Base-by-base conservation (phyloP, 2,329 filamentous ascomycete species). In the Alternaria consortialis region DNA sequence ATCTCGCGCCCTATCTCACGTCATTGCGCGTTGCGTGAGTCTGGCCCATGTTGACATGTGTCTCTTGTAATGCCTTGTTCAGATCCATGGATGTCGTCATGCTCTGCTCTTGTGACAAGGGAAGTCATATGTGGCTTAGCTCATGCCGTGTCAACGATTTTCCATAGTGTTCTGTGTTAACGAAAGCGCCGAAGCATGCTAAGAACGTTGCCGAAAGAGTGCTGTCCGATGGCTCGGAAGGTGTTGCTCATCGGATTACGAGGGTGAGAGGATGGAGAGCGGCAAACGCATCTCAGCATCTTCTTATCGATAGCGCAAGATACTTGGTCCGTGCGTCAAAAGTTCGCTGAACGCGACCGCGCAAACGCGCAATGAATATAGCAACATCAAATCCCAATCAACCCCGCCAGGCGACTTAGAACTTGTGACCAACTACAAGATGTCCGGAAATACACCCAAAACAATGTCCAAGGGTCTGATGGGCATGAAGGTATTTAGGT, bases 391-490 rank as follows among this genome's bases (percentile, higher is more conserved):
- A 27, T 25, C 23, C 23, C 25, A n/a, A 32, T 46, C 34, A 34
- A 48, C 27, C 27, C 29, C 44, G 9, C 12, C 15, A 34, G n/a
- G 37, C 20, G 7, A 47, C 27, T n/a, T 5, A 8, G 37, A 6
- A 20, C 20, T 23, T 40, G 15, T 17, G 32, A 53, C 4, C 36
- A 11, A 34, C 27, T 25, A 11, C 27, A 65, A 31, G 3, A 78
- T 78, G 75, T 68, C 73, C 17, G 66, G 72, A 43, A 74, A 66
- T 12, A 75, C 72, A 17, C 75, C 75, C 27, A 91, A 90, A 79
- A 85, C 84, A 46, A 93, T 96, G 88, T 97, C 94, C 65, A 94
- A 91, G 60, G 89, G 93, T 68, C 89, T 97, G 48, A 85, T 96
- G 74, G 94, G 91, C 37, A 97, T 97, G 93, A 97, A 97, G 80